Base-by-base conservation (phyloP, 768 basidiomycete species). In the Pleurotus sapidus region DNA sequence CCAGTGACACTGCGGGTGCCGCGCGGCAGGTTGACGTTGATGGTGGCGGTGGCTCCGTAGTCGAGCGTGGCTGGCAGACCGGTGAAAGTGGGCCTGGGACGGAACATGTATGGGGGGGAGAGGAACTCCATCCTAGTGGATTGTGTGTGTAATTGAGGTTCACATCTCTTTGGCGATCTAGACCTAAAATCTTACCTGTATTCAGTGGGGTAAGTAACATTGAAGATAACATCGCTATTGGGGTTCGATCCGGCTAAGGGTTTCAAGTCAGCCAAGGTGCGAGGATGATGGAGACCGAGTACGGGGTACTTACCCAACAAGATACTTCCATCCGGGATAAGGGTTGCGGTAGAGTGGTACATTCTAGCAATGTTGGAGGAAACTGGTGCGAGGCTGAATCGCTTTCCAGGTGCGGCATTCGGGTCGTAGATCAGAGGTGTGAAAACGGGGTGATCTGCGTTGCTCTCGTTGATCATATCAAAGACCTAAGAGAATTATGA, bases 161-260 rank as follows among this genome's bases (percentile, higher is more conserved):
- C 27, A 1, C 7, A 25, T 43, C 30, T 34, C 42, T 45, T 0
- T 17, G n/a, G 14, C 7, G 42, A 45, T 17, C 20, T 6, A 15
- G n/a, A 45, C n/a, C n/a, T 17, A 27, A 39, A 38, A 17, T 59
- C 58, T 48, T 34, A 53, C 66, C 66, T 64, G 67, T 75, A 78
- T 68, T 78, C 76, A 30, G 63, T 68, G 60, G 71, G 57, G 23
- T 55, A 68, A 55, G 59, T 58, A 40, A 51, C 56, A 3, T 58
- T 60, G 9, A n/a, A 23, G 23, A 59, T 59, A 43, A 66, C 55
- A 50, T 66, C 67, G 50, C 55, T 57, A 50, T 82, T 81, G 17
- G 80, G 80, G 60, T 81, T 80, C 8, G 77, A 79, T 3, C 79
- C 80, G 12, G 77, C 77, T 62, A 68, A 58, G 50, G 65, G 5